Conservation (phyloP, 768 basidiomycete species). For the Asterophora parasitica region DNA sequence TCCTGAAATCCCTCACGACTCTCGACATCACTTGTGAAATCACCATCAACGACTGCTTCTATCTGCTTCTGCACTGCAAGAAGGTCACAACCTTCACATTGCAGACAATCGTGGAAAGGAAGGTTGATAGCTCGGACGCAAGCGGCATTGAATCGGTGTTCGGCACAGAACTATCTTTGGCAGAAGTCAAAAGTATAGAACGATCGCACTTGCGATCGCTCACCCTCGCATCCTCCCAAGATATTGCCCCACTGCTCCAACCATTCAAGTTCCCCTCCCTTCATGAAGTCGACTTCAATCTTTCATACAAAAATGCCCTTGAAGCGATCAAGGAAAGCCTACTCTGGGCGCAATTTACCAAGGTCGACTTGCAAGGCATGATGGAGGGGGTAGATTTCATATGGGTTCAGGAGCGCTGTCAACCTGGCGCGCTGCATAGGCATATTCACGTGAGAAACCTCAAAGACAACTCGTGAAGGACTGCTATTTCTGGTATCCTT, state of each 20-base stretch:
- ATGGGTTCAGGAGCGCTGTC: too few relatives aligned
- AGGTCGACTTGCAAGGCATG: too few relatives aligned
- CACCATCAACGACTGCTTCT: not conserved
- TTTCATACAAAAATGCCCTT: not conserved
- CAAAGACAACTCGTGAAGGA: too few relatives aligned
- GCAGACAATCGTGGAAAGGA: not conserved
- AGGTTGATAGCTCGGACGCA: too few relatives aligned
- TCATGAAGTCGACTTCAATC: not conserved
- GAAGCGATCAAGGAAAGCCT: too few relatives aligned
- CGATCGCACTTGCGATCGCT: not conserved
- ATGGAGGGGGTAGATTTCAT: too few relatives aligned
- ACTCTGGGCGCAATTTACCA: too few relatives aligned
- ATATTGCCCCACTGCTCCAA: not conserved
- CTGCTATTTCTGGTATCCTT: too few relatives aligned
- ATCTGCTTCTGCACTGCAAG: not conserved
- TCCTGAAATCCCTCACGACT: conserved; percentile 3
- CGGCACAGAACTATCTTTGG: not conserved
- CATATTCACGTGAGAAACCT: too few relatives aligned
- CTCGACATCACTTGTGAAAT: not conserved
- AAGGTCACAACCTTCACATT: not conserved
- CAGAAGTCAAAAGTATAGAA: not conserved
- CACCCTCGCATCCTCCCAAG: not conserved
- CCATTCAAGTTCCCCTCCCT: not conserved
- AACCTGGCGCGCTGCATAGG: too few relatives aligned
- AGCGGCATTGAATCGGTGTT: not conserved